These are phyloP conservation scores for Collybiopsis confluens DNA, from an alignment of 768 basidiomycete genomes.

Conservation along the genomic window DNA sequence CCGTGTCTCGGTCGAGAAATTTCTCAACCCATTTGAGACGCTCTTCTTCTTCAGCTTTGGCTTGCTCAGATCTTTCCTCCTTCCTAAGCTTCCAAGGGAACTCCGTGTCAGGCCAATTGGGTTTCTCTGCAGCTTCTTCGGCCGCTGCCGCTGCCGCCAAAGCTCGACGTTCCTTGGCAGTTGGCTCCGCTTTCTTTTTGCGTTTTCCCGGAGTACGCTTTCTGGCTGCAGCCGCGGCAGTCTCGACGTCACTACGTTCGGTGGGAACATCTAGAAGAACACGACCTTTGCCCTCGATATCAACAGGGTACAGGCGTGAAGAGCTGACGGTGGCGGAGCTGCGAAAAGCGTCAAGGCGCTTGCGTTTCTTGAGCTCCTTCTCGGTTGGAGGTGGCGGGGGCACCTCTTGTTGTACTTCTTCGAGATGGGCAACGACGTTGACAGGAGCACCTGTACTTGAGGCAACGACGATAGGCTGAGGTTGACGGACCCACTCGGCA, in stretches of 20 bases:
- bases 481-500: conserved; percentile 57
- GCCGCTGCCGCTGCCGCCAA: conserved; percentile 17
- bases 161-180: conserved; percentile 29
- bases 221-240: conserved; percentile 25
- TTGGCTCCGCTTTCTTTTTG: conserved; percentile 47
- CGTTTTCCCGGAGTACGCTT: conserved; percentile 34
- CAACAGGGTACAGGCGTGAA: conserved; percentile 55
- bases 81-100: conserved; percentile 73
- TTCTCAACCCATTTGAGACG: conserved; percentile 62
- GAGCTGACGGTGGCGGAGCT: conserved; percentile 25
- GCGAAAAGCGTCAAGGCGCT: conserved; percentile 66
- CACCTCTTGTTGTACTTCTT: conserved; percentile 28
- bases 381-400: conserved; percentile 37
- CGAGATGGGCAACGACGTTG: conserved; percentile 36
- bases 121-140: conserved; percentile 39
- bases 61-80: conserved; percentile 48
- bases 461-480: conserved; percentile 42
- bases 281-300: conserved; percentile 65
- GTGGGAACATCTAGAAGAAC: conserved; percentile 58
- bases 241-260: conserved; percentile 27
- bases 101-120: conserved; percentile 76
- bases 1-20: conserved; percentile 73
- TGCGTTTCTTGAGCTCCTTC: conserved; percentile 63
- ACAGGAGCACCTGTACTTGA: conserved; percentile 37
- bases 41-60: conserved; percentile 54